Evolutionary conservation across 164 flowering plant genomes (phyloP).

Genomic region (Litsea cubeba): DNA sequence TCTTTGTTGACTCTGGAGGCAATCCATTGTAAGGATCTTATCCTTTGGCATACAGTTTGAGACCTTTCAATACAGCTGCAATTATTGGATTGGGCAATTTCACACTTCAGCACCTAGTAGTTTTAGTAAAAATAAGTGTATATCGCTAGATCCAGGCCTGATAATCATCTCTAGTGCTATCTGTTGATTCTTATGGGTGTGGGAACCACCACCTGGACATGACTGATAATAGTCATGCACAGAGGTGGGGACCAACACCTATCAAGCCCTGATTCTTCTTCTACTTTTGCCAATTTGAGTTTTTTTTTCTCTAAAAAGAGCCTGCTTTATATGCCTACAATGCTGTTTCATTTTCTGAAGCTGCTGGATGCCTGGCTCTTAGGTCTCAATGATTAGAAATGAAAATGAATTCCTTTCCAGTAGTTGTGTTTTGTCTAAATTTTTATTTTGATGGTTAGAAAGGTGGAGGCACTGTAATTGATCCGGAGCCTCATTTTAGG

Average conservation of each 20-base stretch:
- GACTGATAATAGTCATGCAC: background rate
- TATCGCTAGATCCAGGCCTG: background rate
- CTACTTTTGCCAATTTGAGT: no score
- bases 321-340: background rate
- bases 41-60: no score
- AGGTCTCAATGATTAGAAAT: background rate
- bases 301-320: background rate
- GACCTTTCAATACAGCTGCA: background rate
- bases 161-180: background rate
- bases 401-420: background rate
- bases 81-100: background rate
- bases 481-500: no score
- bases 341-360: background rate
- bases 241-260: no score
- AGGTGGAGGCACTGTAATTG: no score
- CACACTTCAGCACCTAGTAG: background rate
- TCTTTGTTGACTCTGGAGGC: background rate
- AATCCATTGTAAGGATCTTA: background rate
- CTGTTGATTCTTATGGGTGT: background rate
- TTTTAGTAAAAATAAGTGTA: no score
- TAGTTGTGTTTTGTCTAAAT: background rate
- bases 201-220: background rate
- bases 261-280: no score
- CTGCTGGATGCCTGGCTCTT: background rate
- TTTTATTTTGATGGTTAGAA: no score